phyloP scores from a whole-genome alignment of 2,329 filamentous ascomycete genomes.

The Trichoderma cornu-damae region DNA sequence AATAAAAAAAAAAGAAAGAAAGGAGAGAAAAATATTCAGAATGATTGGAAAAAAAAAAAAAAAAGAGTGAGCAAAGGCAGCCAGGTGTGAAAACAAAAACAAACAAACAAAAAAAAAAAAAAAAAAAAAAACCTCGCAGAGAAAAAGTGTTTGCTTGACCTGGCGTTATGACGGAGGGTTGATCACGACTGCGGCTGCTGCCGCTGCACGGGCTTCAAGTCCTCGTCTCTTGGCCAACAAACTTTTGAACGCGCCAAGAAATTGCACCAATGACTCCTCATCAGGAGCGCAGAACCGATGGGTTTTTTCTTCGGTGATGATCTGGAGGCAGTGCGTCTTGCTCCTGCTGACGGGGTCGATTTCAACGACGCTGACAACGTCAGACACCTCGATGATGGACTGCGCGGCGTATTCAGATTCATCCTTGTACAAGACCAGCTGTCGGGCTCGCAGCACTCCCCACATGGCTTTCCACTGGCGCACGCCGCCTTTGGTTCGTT shows the following conservation, averaged over 20 bases:
- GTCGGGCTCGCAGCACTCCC: slow-evolving; percentile 82
- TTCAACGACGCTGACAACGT: slow-evolving; percentile 85
- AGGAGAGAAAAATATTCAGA: background rate
- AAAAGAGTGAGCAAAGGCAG: background rate
- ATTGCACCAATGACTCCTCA: slow-evolving; percentile 77
- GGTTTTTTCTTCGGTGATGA: slow-evolving; percentile 88
- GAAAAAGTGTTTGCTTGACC: background rate
- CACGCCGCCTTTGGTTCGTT: slow-evolving; percentile 76
- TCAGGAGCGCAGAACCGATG: slow-evolving; percentile 71
- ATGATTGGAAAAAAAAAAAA: background rate
- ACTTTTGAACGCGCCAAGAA: slow-evolving; percentile 88
- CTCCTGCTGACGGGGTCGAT: slow-evolving; percentile 81
- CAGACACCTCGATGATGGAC: slow-evolving; percentile 71
- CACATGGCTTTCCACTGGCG: slow-evolving; percentile 93
- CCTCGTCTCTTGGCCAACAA: slow-evolving; percentile 66
- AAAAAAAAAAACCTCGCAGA: background rate
- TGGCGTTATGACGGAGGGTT: slow-evolving; percentile 12
- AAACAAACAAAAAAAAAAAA: background rate
- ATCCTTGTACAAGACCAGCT: slow-evolving; percentile 87
- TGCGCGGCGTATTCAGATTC: slow-evolving; percentile 83
- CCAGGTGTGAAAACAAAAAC: background rate
- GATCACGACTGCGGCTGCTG: slow-evolving; percentile 15
- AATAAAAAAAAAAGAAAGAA: background rate
- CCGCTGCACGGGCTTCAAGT: slow-evolving; percentile 46
- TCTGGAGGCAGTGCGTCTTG: slow-evolving; percentile 81